phyloP scores from a whole-genome alignment of 805 yeast genomes.

The Schwanniomyces pseudopolymorphus region DNA sequence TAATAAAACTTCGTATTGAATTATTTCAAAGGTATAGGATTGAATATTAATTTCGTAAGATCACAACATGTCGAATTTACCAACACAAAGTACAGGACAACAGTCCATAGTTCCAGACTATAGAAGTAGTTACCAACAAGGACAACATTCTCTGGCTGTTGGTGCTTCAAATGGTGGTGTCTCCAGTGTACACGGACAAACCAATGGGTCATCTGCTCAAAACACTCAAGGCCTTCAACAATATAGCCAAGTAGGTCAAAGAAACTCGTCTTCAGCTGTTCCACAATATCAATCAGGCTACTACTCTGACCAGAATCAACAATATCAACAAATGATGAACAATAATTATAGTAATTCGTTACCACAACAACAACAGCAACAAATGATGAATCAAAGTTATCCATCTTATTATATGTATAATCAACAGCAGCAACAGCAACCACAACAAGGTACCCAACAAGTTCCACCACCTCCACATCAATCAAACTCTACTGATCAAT shows the following conservation, averaged over 20 bases:
- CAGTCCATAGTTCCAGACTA: slow-evolving; percentile 8
- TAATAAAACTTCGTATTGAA: neutral
- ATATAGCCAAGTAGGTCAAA: slow-evolving; percentile 13
- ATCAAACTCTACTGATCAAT: slow-evolving; percentile 6
- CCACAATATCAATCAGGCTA: slow-evolving; percentile 15
- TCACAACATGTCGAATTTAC: slow-evolving; percentile 12
- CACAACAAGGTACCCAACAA: slow-evolving; percentile 5
- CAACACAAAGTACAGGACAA: slow-evolving; percentile 5
- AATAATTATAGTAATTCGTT: slow-evolving; percentile 7
- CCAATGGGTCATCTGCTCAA: neutral
- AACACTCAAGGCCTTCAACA: slow-evolving; percentile 6
- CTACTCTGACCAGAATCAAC: slow-evolving; percentile 14
- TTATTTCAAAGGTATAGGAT: neutral
- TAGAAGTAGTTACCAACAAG: slow-evolving; percentile 14
- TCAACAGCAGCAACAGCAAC: slow-evolving; percentile 10
- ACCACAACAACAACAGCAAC: slow-evolving; percentile 9
- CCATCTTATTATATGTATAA: slow-evolving; percentile 17
- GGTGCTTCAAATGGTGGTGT: slow-evolving; percentile 11
- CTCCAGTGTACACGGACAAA: neutral
- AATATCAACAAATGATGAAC: slow-evolving; percentile 13
- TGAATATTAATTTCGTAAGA: neutral
- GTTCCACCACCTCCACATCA: slow-evolving; percentile 7
- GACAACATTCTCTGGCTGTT: slow-evolving; percentile 17
- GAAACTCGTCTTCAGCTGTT: slow-evolving; percentile 6
- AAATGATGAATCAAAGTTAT: slow-evolving; percentile 12